Evolutionary conservation across 106 monocot species (phyloP).

Genomic region (Dactylorhiza incarnata): DNA sequence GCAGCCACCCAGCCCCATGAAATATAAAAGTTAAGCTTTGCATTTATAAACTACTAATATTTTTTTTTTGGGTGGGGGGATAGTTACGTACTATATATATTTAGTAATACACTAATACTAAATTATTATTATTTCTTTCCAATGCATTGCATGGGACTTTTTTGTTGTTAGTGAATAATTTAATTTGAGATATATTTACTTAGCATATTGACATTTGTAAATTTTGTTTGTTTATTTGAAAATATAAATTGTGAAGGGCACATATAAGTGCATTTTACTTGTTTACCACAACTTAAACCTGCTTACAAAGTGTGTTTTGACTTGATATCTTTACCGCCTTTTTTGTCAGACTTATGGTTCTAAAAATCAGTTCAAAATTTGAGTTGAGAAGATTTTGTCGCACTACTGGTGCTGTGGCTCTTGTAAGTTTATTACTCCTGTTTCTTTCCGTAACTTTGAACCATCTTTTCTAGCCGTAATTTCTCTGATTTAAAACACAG

Average conservation of each 20-base stretch:
- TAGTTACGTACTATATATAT: too few relatives aligned
- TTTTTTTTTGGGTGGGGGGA: too few relatives aligned
- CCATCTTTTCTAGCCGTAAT: background rate
- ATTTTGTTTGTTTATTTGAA: background rate
- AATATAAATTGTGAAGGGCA: background rate
- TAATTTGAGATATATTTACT: background rate
- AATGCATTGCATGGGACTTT: background rate
- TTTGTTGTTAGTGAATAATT: background rate
- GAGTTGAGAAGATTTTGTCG: constrained; percentile 90
- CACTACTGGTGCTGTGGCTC: constrained; percentile 87
- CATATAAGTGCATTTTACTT: background rate
- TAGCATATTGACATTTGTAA: background rate
- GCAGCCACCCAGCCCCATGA: too few relatives aligned
- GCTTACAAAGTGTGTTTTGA: background rate
- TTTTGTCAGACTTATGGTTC: constrained; percentile 78
- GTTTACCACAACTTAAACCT: background rate
- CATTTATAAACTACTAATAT: too few relatives aligned
- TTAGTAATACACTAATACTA: too few relatives aligned
- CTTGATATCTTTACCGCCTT: constrained; percentile 2
- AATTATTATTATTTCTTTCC: background rate
- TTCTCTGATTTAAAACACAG: constrained; percentile 27
- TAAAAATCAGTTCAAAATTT: constrained; percentile 96
- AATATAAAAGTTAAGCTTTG: too few relatives aligned
- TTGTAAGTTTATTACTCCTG: constrained; percentile 40
- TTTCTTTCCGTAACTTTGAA: background rate